Evolutionary conservation across 371 early-diverging fungal species (phyloP).

Genomic region (Rhizopus stolonifer): DNA sequence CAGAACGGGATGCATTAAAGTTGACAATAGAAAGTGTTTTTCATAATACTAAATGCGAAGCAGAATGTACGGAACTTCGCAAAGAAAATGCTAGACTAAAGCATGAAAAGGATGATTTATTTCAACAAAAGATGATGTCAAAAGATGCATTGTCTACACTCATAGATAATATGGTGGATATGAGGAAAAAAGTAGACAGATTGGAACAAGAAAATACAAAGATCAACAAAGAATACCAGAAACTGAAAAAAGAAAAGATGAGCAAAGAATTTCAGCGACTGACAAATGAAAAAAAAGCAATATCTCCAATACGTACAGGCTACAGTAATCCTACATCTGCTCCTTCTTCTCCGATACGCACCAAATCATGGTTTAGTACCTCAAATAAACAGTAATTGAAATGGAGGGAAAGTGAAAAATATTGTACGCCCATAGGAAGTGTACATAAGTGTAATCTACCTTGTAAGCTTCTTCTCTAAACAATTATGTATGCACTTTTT

Average conservation of each 20-base stretch:
- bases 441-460: no score
- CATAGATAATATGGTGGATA: slow-evolving; percentile 41
- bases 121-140: slow-evolving; percentile 39
- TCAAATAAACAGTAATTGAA: no score
- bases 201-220: slow-evolving; percentile 36
- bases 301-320: neutral
- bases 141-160: slow-evolving; percentile 43
- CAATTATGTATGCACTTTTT: no score
- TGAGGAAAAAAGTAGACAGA: slow-evolving; percentile 38
- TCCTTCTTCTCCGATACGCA: neutral
- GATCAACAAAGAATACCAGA: slow-evolving; percentile 21
- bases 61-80: slow-evolving; percentile 19
- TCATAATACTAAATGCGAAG: slow-evolving; percentile 16
- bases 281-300: slow-evolving; percentile 12
- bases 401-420: no score
- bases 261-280: slow-evolving; percentile 22
- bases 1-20: slow-evolving; percentile 43
- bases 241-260: slow-evolving; percentile 19
- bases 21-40: slow-evolving; percentile 27
- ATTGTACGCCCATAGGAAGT: no score
- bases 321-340: neutral
- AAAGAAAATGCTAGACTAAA: slow-evolving; percentile 30
- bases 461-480: no score
- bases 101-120: slow-evolving; percentile 38
- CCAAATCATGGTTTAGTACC: neutral